Conservation (phyloP, 345 rosid species). For the Populus alba region DNA sequence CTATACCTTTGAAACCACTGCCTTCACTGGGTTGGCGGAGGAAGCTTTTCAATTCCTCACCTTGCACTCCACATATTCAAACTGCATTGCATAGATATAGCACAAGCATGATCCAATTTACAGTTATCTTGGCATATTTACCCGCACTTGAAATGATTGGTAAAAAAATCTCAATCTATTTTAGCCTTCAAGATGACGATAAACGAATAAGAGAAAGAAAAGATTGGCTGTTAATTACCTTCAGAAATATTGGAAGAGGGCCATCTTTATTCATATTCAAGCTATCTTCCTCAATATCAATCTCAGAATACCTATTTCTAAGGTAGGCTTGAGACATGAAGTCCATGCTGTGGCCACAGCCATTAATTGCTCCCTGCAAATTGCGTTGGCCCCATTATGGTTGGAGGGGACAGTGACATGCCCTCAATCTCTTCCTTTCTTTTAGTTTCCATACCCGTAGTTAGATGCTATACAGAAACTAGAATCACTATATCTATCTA, state of each 20-base stretch:
- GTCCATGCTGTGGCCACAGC: too few relatives aligned
- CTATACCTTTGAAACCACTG: constrained; percentile 61
- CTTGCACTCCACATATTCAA: constrained; percentile 82
- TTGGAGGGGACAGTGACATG: too few relatives aligned
- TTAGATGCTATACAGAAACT: too few relatives aligned
- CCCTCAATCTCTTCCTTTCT: too few relatives aligned
- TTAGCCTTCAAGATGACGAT: background rate
- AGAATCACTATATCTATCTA: too few relatives aligned
- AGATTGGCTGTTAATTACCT: constrained; percentile 34
- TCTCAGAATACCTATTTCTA: too few relatives aligned
- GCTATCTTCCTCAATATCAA: background rate
- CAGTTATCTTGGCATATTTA: too few relatives aligned
- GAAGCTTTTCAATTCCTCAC: constrained; percentile 47
- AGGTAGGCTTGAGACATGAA: too few relatives aligned
- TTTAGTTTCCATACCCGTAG: too few relatives aligned
- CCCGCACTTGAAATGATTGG: background rate
- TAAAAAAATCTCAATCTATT: background rate
- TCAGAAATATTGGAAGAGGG: constrained; percentile 86
- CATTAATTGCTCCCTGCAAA: too few relatives aligned
- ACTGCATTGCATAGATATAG: constrained; percentile 38
- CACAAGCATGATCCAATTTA: background rate
- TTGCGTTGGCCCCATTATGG: too few relatives aligned
- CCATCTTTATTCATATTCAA: constrained; percentile 39
- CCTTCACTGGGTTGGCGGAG: constrained; percentile 53
- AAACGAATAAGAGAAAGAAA: background rate